phyloP scores from a whole-genome alignment of 306 rosid species.

The Glycine soja region DNA sequence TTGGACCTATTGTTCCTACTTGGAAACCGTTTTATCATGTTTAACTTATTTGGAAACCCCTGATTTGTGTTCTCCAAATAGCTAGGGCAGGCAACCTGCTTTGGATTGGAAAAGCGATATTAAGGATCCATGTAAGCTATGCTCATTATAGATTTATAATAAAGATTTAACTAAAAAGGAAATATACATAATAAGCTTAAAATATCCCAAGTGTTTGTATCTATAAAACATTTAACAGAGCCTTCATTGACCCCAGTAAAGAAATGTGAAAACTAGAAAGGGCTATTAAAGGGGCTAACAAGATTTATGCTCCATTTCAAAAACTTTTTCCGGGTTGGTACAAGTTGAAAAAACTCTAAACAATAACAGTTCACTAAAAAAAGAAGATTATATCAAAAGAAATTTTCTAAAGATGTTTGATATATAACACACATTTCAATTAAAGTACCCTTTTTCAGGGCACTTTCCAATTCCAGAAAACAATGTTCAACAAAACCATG shows the following conservation, averaged over 20 bases:
- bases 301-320: conserved; percentile 10
- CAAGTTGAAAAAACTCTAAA: not conserved
- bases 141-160: not conserved
- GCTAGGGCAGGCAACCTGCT: conserved; percentile 48
- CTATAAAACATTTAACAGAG: conserved; percentile 6
- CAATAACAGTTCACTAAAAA: conserved; percentile 3
- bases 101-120: conserved; percentile 27
- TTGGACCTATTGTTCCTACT: conserved; percentile 75
- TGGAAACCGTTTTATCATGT: conserved; percentile 75
- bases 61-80: conserved; percentile 41
- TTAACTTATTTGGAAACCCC: conserved; percentile 46
- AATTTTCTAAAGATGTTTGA: not conserved
- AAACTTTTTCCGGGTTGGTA: not conserved
- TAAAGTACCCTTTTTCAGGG: conserved; percentile 8
- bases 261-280: not conserved
- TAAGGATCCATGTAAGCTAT: conserved; percentile 34
- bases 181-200: not conserved
- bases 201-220: conserved; percentile 28
- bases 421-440: conserved; percentile 21
- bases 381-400: conserved; percentile 4
- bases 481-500: conserved; percentile 25
- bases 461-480: conserved; percentile 36
- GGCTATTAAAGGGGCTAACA: not conserved
- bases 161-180: not conserved
- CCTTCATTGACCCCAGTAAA: conserved; percentile 16